A percentile compares a stretch with the other conserved stretches of the same genome.
phyloP scores from a whole-genome alignment of 2,329 filamentous ascomycete species.

The Aspergillus proliferans region DNA sequence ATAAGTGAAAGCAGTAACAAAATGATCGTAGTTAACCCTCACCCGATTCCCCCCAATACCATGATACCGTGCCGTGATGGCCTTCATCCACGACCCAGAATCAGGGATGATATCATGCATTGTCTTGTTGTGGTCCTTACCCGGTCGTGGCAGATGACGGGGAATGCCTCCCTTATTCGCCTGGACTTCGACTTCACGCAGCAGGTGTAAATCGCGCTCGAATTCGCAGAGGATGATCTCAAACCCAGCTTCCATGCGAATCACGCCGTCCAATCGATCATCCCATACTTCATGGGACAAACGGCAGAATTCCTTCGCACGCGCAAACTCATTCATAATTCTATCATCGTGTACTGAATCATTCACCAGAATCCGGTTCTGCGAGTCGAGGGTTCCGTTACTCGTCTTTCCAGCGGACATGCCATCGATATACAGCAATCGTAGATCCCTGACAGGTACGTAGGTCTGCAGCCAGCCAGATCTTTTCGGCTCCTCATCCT shows the following conservation, averaged over 20 bases:
- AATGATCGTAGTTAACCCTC: slow-evolving; percentile 42
- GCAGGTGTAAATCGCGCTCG: slow-evolving; percentile 31
- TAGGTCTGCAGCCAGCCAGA: slow-evolving; percentile 63
- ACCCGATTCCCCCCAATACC: slow-evolving; percentile 37
- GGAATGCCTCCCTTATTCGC: slow-evolving; percentile 1
- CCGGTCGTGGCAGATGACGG: not conserved
- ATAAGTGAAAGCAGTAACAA: slow-evolving; percentile 44
- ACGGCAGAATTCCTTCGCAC: slow-evolving; percentile 53
- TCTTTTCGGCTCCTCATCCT: slow-evolving; percentile 1
- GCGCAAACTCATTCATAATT: slow-evolving; percentile 39
- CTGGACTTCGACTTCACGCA: slow-evolving; percentile 27
- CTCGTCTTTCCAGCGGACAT: slow-evolving; percentile 60
- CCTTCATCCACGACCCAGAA: slow-evolving; percentile 11
- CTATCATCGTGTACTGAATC: slow-evolving; percentile 13
- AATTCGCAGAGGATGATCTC: slow-evolving; percentile 67
- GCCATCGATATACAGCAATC: slow-evolving; percentile 64
- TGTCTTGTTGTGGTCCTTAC: not conserved
- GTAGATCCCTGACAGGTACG: slow-evolving; percentile 50
- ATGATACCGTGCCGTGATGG: slow-evolving; percentile 25
- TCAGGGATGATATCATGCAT: not conserved
- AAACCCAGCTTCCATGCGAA: slow-evolving; percentile 65
- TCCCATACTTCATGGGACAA: slow-evolving; percentile 47
- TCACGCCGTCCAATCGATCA: slow-evolving; percentile 52
- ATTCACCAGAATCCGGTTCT: slow-evolving; percentile 56
- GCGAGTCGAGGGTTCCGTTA: slow-evolving; percentile 62